Base-by-base conservation (phyloP, 768 basidiomycete genomes). In the Leucogyrophana mollusca region DNA sequence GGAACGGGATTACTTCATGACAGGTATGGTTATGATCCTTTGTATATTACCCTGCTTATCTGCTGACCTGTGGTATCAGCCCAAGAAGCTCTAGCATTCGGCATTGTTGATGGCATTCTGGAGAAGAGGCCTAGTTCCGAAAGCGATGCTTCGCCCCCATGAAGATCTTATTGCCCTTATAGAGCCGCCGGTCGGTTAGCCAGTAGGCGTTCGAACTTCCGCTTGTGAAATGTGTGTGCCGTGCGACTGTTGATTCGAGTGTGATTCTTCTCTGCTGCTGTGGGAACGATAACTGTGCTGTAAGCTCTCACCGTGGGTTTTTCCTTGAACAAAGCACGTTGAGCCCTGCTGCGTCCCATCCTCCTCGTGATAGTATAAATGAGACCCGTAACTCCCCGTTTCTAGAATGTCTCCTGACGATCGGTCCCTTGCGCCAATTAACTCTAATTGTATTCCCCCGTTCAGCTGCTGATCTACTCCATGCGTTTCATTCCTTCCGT, bases 1-100 rank as follows among this genome's bases (percentile, higher is more conserved):
- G 54, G 94, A 97, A 70, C 78, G 94, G 50, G 94, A 97, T 67
- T 94, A 94, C 68, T 97, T 92, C 67, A 87, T 97, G 90, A 95
- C 93, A 49, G 85, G 87, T 85, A 53, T 53, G 65, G 46, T 17
- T 42, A 23, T 2, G 33, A 5, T 46, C 38, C 6, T 32, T n/a
- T 6, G 7, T n/a, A 7, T 37, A 20, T 30, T 30, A 13, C 6
- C 23, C 5, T 51, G 27, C 33, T 41, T 45, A 40, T 47, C 64
- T 64, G 51, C 38, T 47, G 43, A 13, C 34, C 47, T 49, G 20
- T 34, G 43, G 33, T 38, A 52, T 61, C 66, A 83, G 90, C 94
- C 4, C 82, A 85, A 62, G 90, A 95, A 76, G 92, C 93, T 10
- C 72, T 91, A 53, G 77, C 83, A 27, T 97, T 97, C 66, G 94